Conservation (phyloP, 164 flowering plant genomes). For the Dillenia suffruticosa region DNA sequence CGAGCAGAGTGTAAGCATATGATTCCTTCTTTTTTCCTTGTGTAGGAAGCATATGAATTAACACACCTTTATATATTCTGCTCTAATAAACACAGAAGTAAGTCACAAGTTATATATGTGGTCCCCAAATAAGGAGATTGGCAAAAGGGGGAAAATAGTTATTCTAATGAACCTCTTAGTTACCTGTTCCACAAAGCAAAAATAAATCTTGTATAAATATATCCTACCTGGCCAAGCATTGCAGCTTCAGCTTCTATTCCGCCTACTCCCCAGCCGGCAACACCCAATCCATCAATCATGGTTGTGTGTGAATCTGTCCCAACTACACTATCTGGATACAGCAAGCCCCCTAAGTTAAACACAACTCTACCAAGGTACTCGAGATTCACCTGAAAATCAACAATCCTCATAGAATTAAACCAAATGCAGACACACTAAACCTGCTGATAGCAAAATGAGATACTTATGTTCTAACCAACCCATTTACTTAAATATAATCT, state of each 20-base stretch:
- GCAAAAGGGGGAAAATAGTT: too few relatives aligned
- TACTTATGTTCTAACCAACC: constrained; percentile 7
- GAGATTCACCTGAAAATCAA: constrained; percentile 62
- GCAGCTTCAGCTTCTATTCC: constrained; percentile 98
- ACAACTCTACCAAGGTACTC: constrained; percentile 96
- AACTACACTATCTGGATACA: constrained; percentile 95
- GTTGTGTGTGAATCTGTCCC: constrained; percentile 98
- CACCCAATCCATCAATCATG: constrained; percentile 96
- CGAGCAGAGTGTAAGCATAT: too few relatives aligned
- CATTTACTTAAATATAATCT: constrained; percentile 1
- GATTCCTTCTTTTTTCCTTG: too few relatives aligned
- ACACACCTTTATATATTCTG: too few relatives aligned
- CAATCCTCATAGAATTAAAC: too few relatives aligned
- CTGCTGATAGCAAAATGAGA: too few relatives aligned
- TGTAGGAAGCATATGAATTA: too few relatives aligned
- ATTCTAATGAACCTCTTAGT: too few relatives aligned
- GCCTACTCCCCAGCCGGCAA: constrained; percentile 99
- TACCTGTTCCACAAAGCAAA: not conserved
- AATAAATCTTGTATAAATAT: not conserved
- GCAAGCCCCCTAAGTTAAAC: constrained; percentile 68
- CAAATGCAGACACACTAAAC: too few relatives aligned
- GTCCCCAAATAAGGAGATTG: too few relatives aligned
- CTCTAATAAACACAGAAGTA: too few relatives aligned
- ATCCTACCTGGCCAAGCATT: constrained; percentile 92
- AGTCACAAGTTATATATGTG: too few relatives aligned